Conservation (phyloP, 257 asterid species). For the Primulina eburnea region DNA sequence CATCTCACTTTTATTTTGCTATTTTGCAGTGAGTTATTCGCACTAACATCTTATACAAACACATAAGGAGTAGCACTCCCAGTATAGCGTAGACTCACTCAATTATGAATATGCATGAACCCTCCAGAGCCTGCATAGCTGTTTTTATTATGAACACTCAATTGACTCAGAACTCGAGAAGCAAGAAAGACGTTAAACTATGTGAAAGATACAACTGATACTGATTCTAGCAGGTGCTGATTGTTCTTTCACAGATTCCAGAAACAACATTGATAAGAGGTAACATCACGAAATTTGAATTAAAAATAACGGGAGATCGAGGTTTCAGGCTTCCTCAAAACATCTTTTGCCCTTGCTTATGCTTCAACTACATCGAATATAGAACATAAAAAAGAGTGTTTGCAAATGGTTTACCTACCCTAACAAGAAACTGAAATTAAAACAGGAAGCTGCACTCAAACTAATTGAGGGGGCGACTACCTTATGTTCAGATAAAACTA, state of each 20-base stretch:
- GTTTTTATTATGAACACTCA: constrained; percentile 46
- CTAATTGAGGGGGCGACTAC: neutral
- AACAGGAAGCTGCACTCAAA: neutral
- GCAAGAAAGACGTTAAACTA: no score
- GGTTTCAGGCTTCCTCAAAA: neutral
- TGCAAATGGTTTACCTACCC: neutral
- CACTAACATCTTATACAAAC: no score
- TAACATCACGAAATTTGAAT: neutral
- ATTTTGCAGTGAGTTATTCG: no score
- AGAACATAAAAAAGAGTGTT: no score
- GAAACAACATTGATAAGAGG: neutral
- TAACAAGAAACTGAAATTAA: neutral
- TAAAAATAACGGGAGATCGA: neutral
- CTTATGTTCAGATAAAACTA: neutral
- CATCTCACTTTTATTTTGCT: no score
- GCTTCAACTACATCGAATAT: neutral
- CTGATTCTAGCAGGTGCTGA: no score
- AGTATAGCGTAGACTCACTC: no score
- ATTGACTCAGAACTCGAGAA: no score
- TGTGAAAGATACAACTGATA: no score
- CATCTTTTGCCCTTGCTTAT: neutral
- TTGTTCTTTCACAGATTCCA: neutral
- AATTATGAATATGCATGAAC: constrained; percentile 67
- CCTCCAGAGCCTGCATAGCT: constrained; percentile 75
- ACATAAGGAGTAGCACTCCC: no score